A percentile compares a stretch with the other conserved stretches of the same genome.
Evolutionary conservation across 345 rosid genomes (phyloP).

Genomic region (Populus tremula): DNA sequence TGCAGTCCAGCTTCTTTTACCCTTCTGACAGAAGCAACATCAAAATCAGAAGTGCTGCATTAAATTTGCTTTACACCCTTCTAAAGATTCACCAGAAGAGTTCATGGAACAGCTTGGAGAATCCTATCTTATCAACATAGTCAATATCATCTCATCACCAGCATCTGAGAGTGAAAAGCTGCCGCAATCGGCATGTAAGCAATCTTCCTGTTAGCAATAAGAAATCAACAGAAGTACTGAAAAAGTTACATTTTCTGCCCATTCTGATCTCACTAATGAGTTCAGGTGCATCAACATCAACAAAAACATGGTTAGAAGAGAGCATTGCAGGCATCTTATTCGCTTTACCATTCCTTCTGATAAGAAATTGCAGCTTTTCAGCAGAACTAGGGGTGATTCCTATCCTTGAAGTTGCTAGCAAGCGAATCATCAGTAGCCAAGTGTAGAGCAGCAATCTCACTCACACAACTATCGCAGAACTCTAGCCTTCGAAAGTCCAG

Average conservation of each 20-base stretch:
- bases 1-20: constrained; percentile 58
- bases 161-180: constrained; percentile 39
- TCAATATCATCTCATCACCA: constrained; percentile 39
- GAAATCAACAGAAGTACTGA: constrained; percentile 48
- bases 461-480: constrained; percentile 64
- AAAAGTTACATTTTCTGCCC: constrained; percentile 41
- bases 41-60: constrained; percentile 46
- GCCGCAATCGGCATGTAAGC: constrained; percentile 61
- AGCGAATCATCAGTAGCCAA: constrained; percentile 41
- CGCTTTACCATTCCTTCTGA: constrained; percentile 60
- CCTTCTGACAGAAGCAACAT: constrained; percentile 45
- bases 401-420: constrained; percentile 51
- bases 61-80: constrained; percentile 56
- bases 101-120: constrained; percentile 59
- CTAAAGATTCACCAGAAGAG: constrained; percentile 44
- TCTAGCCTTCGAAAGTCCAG: constrained; percentile 46
- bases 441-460: constrained; percentile 51
- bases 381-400: constrained; percentile 55
- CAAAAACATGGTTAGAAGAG: constrained; percentile 31
- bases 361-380: constrained; percentile 52
- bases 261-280: constrained; percentile 37
- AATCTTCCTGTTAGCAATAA: constrained; percentile 46
- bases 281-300: constrained; percentile 23
- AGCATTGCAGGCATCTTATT: constrained; percentile 45
- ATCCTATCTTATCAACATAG: constrained; percentile 30